Percentiles rank a stretch among this genome's conserved stretches.
phyloP scores from a whole-genome alignment of 2,329 filamentous ascomycete species.

The Botrytis cinerea region DNA sequence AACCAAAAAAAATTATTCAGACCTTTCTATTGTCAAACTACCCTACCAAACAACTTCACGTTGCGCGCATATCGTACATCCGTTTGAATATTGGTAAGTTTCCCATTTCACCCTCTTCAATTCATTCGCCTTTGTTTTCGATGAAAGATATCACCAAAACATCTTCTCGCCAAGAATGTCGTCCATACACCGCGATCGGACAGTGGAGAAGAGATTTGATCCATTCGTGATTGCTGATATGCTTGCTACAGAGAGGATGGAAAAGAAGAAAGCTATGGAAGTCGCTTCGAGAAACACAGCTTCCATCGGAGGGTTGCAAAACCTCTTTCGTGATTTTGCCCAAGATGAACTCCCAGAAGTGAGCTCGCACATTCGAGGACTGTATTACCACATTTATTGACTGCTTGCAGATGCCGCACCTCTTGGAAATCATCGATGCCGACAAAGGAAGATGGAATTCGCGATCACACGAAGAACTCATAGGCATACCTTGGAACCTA shows the following conservation, averaged over 20 bases:
- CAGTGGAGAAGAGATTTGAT: neutral
- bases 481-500: conserved; percentile 35
- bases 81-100: neutral
- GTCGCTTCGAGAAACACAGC: neutral
- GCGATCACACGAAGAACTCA: conserved; percentile 26
- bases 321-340: conserved; percentile 9
- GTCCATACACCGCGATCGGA: neutral
- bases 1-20: conserved; percentile 7
- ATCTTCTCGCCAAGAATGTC: neutral
- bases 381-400: conserved; percentile 10
- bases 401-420: conserved; percentile 16
- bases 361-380: conserved; percentile 12
- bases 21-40: conserved; percentile 7
- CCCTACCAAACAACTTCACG: neutral
- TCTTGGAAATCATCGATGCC: conserved; percentile 20
- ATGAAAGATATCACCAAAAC: neutral
- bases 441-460: neutral
- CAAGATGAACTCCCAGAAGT: conserved; percentile 23
- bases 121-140: neutral
- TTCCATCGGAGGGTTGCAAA: conserved; percentile 14
- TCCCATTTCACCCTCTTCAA: neutral
- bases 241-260: conserved; percentile 10
- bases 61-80: conserved; percentile 10
- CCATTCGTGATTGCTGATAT: conserved; percentile 6
- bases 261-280: conserved; percentile 19